Conservation (phyloP, 495 filamentous ascomycete species). For the Hyaloscypha finlandica region DNA sequence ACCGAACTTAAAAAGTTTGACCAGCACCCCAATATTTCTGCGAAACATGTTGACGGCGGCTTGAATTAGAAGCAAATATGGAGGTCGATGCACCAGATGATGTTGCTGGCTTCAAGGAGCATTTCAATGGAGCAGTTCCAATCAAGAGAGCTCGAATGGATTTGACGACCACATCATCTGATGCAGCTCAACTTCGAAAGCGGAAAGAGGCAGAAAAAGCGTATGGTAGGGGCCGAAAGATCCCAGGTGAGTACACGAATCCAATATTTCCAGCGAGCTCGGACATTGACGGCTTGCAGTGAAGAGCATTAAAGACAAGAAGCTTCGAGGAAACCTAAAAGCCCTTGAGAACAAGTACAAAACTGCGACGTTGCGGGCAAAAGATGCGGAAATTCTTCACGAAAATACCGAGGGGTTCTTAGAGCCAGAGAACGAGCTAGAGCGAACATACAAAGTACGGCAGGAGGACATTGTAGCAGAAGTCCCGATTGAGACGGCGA, state of each 20-base stretch:
- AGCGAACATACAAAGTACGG: conserved; percentile 86
- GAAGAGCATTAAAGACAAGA: conserved; percentile 73
- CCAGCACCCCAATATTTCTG: background rate
- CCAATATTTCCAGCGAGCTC: background rate
- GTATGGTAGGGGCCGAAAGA: conserved; percentile 82
- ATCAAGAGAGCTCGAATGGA: conserved; percentile 46
- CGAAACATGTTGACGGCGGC: background rate
- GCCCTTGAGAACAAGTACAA: conserved; percentile 80
- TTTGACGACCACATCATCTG: conserved; percentile 41
- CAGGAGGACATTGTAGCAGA: conserved; percentile 81
- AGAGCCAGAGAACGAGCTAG: conserved; percentile 84
- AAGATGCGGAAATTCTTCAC: conserved; percentile 92
- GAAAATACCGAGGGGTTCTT: conserved; percentile 87
- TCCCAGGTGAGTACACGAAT: conserved; percentile 40
- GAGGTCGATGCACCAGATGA: conserved; percentile 22
- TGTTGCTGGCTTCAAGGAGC: conserved; percentile 9
- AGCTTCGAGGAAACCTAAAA: conserved; percentile 77
- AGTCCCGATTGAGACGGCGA: conserved; percentile 78
- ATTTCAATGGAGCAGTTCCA: conserved; percentile 47
- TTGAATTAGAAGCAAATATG: conserved; percentile 17
- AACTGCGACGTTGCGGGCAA: conserved; percentile 74
- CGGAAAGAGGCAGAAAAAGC: conserved; percentile 66
- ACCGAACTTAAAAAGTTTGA: background rate
- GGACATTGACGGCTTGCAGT: conserved; percentile 28
- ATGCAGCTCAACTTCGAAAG: conserved; percentile 45